A percentile compares a stretch with the other conserved stretches of the same genome.
phyloP scores from a whole-genome alignment of 176 grass and related monocot species.

The Carex kokanica region DNA sequence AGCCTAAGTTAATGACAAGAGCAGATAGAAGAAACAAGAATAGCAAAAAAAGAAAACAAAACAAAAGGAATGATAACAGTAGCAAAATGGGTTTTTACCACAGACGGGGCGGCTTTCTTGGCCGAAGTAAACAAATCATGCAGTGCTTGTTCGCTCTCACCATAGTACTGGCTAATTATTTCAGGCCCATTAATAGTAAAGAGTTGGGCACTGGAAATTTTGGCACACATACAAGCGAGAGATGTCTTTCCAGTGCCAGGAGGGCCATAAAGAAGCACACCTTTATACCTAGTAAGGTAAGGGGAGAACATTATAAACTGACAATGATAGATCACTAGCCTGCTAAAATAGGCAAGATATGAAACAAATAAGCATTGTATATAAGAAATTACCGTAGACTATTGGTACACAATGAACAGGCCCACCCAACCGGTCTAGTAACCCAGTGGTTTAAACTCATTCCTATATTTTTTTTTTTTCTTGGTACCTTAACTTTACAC shows the following conservation, averaged over 20 bases:
- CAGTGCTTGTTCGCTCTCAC: slow-evolving; percentile 78
- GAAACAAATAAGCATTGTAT: neutral
- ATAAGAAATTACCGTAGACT: neutral
- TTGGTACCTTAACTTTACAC: neutral
- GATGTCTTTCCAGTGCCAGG: slow-evolving; percentile 98
- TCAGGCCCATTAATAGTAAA: slow-evolving; percentile 87
- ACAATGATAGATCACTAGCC: neutral
- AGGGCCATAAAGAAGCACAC: slow-evolving; percentile 81
- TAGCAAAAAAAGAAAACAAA: neutral
- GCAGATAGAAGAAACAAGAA: slow-evolving; percentile 6
- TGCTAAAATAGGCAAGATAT: neutral
- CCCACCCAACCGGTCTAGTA: neutral
- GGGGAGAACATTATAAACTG: slow-evolving; percentile 7
- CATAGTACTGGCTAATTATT: slow-evolving; percentile 80
- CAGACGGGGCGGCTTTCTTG: slow-evolving; percentile 60
- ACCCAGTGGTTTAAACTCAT: neutral
- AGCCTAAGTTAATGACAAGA: neutral
- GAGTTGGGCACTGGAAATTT: slow-evolving; percentile 49
- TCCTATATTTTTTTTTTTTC: neutral
- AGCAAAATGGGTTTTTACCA: slow-evolving; percentile 50
- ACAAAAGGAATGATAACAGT: neutral
- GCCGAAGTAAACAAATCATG: slow-evolving; percentile 71
- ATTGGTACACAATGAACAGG: slow-evolving; percentile 1
- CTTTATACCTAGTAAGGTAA: slow-evolving; percentile 67
- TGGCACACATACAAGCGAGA: slow-evolving; percentile 67